Conservation (phyloP, 2,329 filamentous ascomycete genomes). For the Cladosporium sp. region DNA sequence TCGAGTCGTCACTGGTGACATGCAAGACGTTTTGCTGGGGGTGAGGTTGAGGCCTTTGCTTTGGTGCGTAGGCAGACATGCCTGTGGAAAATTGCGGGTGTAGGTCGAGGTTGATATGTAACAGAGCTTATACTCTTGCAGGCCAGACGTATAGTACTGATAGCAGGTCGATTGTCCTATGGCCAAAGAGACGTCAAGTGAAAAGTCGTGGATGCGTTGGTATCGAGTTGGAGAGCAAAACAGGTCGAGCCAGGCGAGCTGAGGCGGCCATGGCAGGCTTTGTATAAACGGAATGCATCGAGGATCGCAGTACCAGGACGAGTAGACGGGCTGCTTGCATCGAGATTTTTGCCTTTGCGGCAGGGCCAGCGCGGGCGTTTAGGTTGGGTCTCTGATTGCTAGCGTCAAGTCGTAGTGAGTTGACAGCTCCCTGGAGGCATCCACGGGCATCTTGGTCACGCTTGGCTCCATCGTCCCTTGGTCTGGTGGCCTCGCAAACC, state of each 20-base stretch:
- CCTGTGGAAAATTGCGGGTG: too few relatives aligned
- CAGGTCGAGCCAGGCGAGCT: not conserved
- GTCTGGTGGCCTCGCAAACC: constrained; percentile 1
- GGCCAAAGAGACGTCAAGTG: not conserved
- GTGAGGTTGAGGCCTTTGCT: constrained; percentile 25
- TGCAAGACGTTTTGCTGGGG: constrained; percentile 32
- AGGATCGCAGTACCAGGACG: constrained; percentile 4
- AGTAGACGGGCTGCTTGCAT: not conserved
- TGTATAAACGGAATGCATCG: constrained; percentile 8
- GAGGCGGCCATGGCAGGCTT: not conserved
- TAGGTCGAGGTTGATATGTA: too few relatives aligned
- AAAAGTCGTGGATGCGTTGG: not conserved
- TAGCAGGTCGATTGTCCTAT: too few relatives aligned
- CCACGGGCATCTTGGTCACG: too few relatives aligned
- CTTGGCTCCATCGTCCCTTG: too few relatives aligned
- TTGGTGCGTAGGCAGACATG: constrained; percentile 6
- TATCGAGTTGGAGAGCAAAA: not conserved
- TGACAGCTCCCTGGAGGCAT: too few relatives aligned
- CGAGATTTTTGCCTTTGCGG: not conserved
- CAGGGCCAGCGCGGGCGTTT: too few relatives aligned
- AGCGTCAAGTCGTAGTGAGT: too few relatives aligned
- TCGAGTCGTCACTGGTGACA: constrained; percentile 28
- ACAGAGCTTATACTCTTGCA: too few relatives aligned
- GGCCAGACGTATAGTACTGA: too few relatives aligned
- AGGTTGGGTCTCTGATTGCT: too few relatives aligned